Evolutionary conservation across 345 rosid genomes (phyloP).

Genomic region (Brassica rapa): DNA sequence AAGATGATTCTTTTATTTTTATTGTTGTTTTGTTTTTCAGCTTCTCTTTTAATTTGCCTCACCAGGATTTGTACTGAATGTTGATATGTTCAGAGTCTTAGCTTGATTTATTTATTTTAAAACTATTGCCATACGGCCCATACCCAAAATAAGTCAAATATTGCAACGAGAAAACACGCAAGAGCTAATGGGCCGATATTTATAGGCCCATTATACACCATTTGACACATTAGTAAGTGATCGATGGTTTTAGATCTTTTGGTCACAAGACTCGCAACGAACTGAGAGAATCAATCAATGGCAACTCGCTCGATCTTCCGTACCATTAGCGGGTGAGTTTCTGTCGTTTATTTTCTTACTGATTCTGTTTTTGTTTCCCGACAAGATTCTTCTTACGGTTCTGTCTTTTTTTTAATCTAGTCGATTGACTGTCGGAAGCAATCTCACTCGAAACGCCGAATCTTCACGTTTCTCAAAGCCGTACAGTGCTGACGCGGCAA

Average conservation of each 20-base stretch:
- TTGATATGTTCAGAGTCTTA: background rate
- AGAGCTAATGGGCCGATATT: conserved; percentile 12
- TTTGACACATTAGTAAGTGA: background rate
- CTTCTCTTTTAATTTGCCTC: background rate
- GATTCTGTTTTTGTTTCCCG: background rate
- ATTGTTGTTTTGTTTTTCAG: background rate
- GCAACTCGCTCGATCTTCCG: conserved; percentile 42
- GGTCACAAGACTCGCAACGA: background rate
- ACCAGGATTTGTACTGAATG: background rate
- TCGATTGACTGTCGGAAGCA: conserved; percentile 34
- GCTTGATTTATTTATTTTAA: background rate
- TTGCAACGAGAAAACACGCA: too few relatives aligned
- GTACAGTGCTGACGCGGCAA: conserved; percentile 29
- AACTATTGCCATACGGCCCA: background rate
- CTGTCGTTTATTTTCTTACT: background rate
- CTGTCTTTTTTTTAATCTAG: background rate
- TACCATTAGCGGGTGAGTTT: conserved; percentile 32
- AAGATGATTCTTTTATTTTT: background rate
- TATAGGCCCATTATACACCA: background rate
- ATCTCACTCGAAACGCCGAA: conserved; percentile 23
- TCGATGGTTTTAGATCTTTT: background rate
- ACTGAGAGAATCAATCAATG: conserved; percentile 27
- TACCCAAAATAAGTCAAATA: background rate
- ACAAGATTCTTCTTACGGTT: background rate
- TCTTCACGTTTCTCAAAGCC: conserved; percentile 15